Base-by-base conservation (phyloP, 2,329 filamentous ascomycete genomes). In the Xylaria sp. region DNA sequence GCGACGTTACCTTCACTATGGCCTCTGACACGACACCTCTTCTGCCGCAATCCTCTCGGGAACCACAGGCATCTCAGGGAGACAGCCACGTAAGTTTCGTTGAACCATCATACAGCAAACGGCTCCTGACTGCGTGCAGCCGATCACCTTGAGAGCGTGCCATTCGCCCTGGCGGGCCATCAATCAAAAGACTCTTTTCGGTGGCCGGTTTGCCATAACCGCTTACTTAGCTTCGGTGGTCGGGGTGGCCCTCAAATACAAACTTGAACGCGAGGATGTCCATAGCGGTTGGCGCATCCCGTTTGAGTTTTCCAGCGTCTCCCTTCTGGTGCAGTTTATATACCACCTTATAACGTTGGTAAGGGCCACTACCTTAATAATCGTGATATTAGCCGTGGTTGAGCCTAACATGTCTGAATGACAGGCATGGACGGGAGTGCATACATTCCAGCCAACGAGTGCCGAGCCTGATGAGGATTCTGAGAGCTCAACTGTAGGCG, bases 401-500 rank as follows among this genome's bases (percentile, higher is more conserved):
- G 31, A 17, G 17, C 38, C 51, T 65, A 17, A 65, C 43, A 19
- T 3, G 8, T 27, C 11, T n/a, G 29, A 19, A 13, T 53, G 11
- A 48, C 56, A 84, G 82, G 73, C 73, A 27, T 85, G 82, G 82
- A 83, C 81, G 0, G 81, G 80, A 51, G 82, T 82, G 48, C 83
- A 85, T 65, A 73, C 83, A 27, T 79, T 83, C 68, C 79, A 78
- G 53, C 81, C 81, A 0, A 74, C 78, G 19, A 56, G 63, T 9
- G 67, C 74, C 8, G 76, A 80, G 0, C 68, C 73, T 33, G 55
- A 67, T 1, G 56, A 65, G 40, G 67, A 72, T 6, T 64, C 66
- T 15, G 57, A 65, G 15, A 66, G 75, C 73, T 62, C 76, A 70
- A 33, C 70, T 71, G 8, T 72, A 74, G 67, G 78, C 78, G 66